Conservation (phyloP, 1,284 basidiomycete genomes). For the Stygiomarasmius scandens region DNA sequence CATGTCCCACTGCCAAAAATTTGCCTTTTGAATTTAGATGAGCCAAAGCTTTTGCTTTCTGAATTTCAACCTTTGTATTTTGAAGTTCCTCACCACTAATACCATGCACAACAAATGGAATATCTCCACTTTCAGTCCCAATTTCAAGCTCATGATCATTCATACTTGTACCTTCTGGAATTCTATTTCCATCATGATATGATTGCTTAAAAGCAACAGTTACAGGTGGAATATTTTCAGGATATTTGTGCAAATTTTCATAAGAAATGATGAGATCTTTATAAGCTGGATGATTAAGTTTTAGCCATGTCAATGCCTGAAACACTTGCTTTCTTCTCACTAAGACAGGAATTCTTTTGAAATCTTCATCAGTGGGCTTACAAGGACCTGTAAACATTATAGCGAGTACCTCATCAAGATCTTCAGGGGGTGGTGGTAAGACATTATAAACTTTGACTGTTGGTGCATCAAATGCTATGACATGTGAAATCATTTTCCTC, state of each 20-base stretch:
- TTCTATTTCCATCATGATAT: conserved; percentile 16
- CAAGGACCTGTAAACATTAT: conserved; percentile 36
- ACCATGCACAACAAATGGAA: conserved; percentile 22
- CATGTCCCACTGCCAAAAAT: conserved; percentile 26
- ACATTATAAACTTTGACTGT: conserved; percentile 32
- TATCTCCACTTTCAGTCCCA: conserved; percentile 16
- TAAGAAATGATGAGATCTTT: conserved; percentile 35
- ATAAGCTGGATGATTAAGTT: conserved; percentile 40
- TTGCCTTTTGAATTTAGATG: conserved; percentile 23
- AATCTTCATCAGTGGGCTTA: conserved; percentile 34
- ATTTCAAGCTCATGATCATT: conserved; percentile 13
- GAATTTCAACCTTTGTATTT: not conserved
- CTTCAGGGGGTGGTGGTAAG: conserved; percentile 36
- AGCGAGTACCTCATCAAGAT: conserved; percentile 39
- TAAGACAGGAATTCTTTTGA: conserved; percentile 33
- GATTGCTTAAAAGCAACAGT: conserved; percentile 27
- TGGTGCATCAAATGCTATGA: conserved; percentile 23
- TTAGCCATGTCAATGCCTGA: conserved; percentile 39
- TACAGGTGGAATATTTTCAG: conserved; percentile 31
- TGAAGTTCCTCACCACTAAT: conserved; percentile 13
- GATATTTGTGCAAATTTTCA: conserved; percentile 34
- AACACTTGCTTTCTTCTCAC: conserved; percentile 30
- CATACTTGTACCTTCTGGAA: conserved; percentile 18
- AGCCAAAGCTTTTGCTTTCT: conserved; percentile 21
- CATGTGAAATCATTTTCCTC: conserved; percentile 27